phyloP scores from a whole-genome alignment of 2,329 filamentous ascomycete species.

The Tolypocladium sp. region DNA sequence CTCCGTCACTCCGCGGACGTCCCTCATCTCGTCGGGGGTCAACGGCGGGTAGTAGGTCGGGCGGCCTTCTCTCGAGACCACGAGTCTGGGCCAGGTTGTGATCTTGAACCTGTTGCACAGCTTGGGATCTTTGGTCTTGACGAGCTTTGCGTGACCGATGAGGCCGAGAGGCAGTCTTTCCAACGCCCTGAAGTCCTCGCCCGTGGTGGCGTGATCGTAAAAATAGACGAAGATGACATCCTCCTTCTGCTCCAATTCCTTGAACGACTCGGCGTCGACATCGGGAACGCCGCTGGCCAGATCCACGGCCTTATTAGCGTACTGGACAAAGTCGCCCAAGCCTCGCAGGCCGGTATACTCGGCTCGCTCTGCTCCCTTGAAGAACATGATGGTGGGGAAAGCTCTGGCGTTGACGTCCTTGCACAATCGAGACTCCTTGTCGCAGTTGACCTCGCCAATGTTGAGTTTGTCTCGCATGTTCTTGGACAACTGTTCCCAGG shows the following conservation, averaged over 20 bases:
- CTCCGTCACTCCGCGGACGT: slow-evolving; percentile 64
- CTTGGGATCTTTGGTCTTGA: slow-evolving; percentile 75
- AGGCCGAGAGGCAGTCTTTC: slow-evolving; percentile 80
- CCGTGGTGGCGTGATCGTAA: slow-evolving; percentile 90
- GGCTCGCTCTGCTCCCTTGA: slow-evolving; percentile 81
- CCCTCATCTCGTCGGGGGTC: slow-evolving; percentile 85
- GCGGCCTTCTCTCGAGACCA: slow-evolving; percentile 82
- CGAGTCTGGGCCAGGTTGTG: slow-evolving; percentile 86
- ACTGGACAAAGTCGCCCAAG: slow-evolving; percentile 80
- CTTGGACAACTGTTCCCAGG: slow-evolving; percentile 81
- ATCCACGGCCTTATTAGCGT: slow-evolving; percentile 77
- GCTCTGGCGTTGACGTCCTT: slow-evolving; percentile 74
- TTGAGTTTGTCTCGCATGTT: slow-evolving; percentile 87
- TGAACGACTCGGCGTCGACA: slow-evolving; percentile 67
- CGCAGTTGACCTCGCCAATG: slow-evolving; percentile 93
- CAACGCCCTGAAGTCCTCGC: slow-evolving; percentile 82
- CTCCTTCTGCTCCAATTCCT: slow-evolving; percentile 80
- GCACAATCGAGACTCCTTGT: slow-evolving; percentile 77
- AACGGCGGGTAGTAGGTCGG: slow-evolving; percentile 85
- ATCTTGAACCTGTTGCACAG: slow-evolving; percentile 85
- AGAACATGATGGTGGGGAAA: slow-evolving; percentile 88
- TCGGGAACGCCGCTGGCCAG: slow-evolving; percentile 69
- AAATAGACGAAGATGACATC: slow-evolving; percentile 97
- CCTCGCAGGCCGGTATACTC: slow-evolving; percentile 91
- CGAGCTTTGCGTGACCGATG: slow-evolving; percentile 83